Evolutionary conservation across 2,329 filamentous ascomycete species (phyloP).

Genomic region (Colletotrichum eremochloae): DNA sequence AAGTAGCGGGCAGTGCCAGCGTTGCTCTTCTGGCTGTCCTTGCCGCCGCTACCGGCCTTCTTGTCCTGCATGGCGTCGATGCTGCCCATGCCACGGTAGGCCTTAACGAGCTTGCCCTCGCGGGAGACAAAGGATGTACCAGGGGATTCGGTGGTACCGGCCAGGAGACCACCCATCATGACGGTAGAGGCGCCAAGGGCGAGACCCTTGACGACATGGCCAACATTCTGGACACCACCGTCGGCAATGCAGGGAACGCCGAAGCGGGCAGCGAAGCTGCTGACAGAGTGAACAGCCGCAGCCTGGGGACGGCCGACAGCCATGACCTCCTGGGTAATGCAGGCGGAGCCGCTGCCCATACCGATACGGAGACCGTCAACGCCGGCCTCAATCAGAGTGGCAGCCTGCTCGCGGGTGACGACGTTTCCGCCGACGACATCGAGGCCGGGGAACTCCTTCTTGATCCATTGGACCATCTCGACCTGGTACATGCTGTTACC

Average conservation of each 20-base stretch:
- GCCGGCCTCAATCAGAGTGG: conserved; percentile 89
- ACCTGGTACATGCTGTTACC: conserved; percentile 99
- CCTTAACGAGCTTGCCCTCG: conserved; percentile 98
- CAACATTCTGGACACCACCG: conserved; percentile 97
- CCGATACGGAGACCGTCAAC: conserved; percentile 97
- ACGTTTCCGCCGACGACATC: conserved; percentile 99
- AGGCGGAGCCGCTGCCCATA: conserved; percentile 98
- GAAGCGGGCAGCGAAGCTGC: conserved; percentile 89
- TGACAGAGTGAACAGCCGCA: conserved; percentile 90
- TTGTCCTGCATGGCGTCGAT: conserved; percentile 99
- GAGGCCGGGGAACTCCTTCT: conserved; percentile 84
- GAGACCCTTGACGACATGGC: conserved; percentile 98
- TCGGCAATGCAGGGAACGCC: conserved; percentile 98
- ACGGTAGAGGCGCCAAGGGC: conserved; percentile 93
- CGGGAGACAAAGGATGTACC: conserved; percentile 96
- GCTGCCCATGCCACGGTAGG: conserved; percentile 98
- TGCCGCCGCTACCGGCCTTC: conserved; percentile 84
- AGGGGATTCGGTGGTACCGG: conserved; percentile 96
- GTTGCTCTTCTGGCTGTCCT: conserved; percentile 84
- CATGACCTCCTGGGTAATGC: conserved; percentile 99
- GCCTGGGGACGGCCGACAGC: conserved; percentile 97
- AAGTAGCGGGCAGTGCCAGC: conserved; percentile 98
- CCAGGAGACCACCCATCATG: conserved; percentile 99
- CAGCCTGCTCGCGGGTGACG: conserved; percentile 96
- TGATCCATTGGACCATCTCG: conserved; percentile 97